Evolutionary conservation across 345 rosid species (phyloP), one percentile per base, ranked within the genome.

Genomic region (Eucalyptus pauciflora): DNA sequence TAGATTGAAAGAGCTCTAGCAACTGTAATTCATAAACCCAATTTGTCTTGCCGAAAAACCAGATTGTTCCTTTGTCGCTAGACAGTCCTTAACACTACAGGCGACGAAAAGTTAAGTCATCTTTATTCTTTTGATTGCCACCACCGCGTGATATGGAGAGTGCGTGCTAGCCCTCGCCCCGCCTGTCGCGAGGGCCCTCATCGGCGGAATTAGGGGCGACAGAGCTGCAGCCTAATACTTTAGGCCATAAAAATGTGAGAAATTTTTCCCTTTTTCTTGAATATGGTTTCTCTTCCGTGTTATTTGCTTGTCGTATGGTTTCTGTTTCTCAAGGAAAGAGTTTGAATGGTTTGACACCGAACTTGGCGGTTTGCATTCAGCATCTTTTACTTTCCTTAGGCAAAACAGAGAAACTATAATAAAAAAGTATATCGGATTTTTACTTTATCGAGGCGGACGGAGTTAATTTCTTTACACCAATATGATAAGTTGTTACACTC

Each of bases 391-490:
- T 71, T 71, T 69, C 10, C 43, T 62, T 1, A 62, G 2, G 22
- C 0, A 67, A 33, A 67, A 13, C 0, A n/a, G 79, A 67, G 22
- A 58, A 58, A 58, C 6, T 58, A 58, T 10, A 58, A 25, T 58
- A 58, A 58, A 58, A 58, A 62, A 13, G 8, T 14, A 62, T n/a
- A 62, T 62, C 2, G 2, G 1, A 14, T 62, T 13, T 62, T 62
- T 13, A 13, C 3, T 29, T 62, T 62, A 64, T 14, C 5, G 17
- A 64, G 76, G n/a, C 0, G 0, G 8, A 20, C 0, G 0, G 25
- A 71, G 25, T 33, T 71, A 37, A 71, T 33, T 33, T 71, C 10
- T 10, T 37, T 33, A 18, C 1, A 37, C 1, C 0, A 18, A 37
- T 71, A 2, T 18, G 11, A 69, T 37, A 4, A 71, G 8, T 71